Evolutionary conservation across 2,329 filamentous ascomycete genomes (phyloP), one percentile per base, ranked within the genome.

Genomic region (Beauveria sp.): DNA sequence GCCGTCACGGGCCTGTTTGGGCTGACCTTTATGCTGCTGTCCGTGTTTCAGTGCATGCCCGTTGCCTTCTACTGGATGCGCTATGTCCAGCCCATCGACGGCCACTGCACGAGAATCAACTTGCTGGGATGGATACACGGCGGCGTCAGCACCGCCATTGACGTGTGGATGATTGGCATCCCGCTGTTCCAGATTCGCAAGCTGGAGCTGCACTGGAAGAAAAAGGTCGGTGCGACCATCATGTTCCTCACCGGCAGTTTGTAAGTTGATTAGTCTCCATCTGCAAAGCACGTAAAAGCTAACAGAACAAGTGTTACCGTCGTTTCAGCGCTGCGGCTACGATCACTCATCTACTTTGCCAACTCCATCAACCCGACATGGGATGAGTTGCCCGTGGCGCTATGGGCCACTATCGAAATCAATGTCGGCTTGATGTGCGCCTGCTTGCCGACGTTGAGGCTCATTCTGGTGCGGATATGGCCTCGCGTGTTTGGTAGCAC

Each of bases 241-340:
- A 82, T 83, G 79, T 82, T 84, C 62, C 72, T 73, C 16, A 74
- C 82, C 9, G 80, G 81, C 7, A 69, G 73, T 14, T 78, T 79
- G 75, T 76, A 66, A 68, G 75, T 20, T 16, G 6, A 12, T 12
- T 71, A 24, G 46, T 22, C 3, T 38, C 3, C 18, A 45, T 9
- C 16, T 16, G 24, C 26, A 5, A 8, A 26, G 18, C 40, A 30
- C 5, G 7, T 10, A 2, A 1, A 18, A 38, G 49, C 53, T 55
- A 34, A 58, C 55, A 20, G 12, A 46, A 20, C 22, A 12, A 67
- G 66, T 53, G 65, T 69, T 34, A 67, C 65, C 28, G 49, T 67
- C 30, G 63, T 68, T 28, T 66, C 65, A 38, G 65, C 65, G n/a
- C 43, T 68, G 8, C 64, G 67, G 10, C 61, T 67, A 10, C 49